Evolutionary conservation across 2,329 filamentous ascomycete genomes (phyloP).

Genomic region (Coniella vitis): DNA sequence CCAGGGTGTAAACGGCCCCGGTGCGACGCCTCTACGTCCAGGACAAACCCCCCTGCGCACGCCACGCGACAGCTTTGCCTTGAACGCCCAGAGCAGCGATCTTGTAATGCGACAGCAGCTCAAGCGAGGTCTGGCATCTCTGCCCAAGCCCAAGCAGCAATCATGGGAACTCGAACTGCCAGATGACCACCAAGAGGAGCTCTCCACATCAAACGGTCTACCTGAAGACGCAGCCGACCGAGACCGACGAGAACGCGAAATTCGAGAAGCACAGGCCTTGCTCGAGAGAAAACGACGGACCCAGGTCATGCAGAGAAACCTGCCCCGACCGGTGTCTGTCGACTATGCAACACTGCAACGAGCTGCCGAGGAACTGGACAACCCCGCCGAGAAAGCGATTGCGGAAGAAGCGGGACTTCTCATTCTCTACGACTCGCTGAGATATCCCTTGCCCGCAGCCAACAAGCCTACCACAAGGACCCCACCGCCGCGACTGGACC

Average conservation of each 20-base stretch:
- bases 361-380: slow-evolving; percentile 50
- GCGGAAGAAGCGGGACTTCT: slow-evolving; percentile 71
- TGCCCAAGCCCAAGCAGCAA: slow-evolving; percentile 87
- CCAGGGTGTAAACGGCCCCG: slow-evolving; percentile 53
- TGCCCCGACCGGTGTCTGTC: slow-evolving; percentile 70
- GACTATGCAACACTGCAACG: slow-evolving; percentile 64
- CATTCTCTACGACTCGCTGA: slow-evolving; percentile 73
- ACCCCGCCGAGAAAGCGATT: slow-evolving; percentile 63
- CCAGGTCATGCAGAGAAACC: slow-evolving; percentile 78
- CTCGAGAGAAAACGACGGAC: slow-evolving; percentile 77
- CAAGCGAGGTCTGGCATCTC: slow-evolving; percentile 64
- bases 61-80: slow-evolving; percentile 76
- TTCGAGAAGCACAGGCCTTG: slow-evolving; percentile 59
- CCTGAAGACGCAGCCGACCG: slow-evolving; percentile 58
- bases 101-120: slow-evolving; percentile 64
- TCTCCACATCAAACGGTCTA: slow-evolving; percentile 34
- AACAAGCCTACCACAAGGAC: slow-evolving; percentile 51
- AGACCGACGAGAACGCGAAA: slow-evolving; percentile 70
- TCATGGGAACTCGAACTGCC: slow-evolving; percentile 94
- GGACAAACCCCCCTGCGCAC: slow-evolving; percentile 83
- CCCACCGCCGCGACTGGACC: slow-evolving; percentile 47
- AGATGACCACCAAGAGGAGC: slow-evolving; percentile 65
- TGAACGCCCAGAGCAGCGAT: slow-evolving; percentile 66
- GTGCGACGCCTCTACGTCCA: slow-evolving; percentile 60
- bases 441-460: slow-evolving; percentile 63